Evolutionary conservation across 2,329 filamentous ascomycete species (phyloP).

Genomic region (Colletotrichum cereale): DNA sequence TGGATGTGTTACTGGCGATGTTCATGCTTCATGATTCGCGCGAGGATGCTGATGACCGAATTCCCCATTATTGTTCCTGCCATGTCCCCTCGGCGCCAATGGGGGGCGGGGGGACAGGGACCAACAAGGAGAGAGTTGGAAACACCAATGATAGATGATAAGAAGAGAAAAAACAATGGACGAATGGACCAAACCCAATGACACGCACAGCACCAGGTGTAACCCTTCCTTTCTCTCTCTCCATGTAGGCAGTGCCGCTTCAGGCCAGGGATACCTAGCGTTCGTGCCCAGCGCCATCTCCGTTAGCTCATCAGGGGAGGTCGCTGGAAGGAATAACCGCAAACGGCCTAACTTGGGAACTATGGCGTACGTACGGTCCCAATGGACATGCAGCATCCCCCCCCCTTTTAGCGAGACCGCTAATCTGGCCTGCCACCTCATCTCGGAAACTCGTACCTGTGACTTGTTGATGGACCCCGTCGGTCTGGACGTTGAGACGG

Average conservation of each 20-base stretch:
- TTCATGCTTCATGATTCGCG: constrained; percentile 33
- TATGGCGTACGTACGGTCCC: constrained; percentile 32
- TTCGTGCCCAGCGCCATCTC: constrained; percentile 25
- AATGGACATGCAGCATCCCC: constrained; percentile 20
- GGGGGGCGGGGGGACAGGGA: not conserved
- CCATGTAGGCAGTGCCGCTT: not conserved
- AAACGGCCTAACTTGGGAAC: constrained; percentile 24
- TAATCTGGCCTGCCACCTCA: constrained; percentile 32
- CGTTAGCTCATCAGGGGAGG: constrained; percentile 33
- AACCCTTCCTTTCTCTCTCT: not conserved
- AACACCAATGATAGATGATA: accelerated
- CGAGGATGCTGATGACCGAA: constrained; percentile 34
- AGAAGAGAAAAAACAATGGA: constrained; percentile 5
- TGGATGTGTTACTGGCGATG: constrained; percentile 10
- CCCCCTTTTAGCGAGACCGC: constrained; percentile 24
- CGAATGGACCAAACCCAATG: constrained; percentile 24
- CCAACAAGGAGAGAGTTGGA: not conserved
- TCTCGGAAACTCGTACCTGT: constrained; percentile 24
- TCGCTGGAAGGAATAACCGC: constrained; percentile 19
- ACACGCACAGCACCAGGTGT: not conserved
- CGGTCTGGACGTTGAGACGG: constrained; percentile 16
- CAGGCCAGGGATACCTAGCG: constrained; percentile 33
- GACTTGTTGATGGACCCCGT: constrained; percentile 19
- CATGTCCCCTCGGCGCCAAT: constrained; percentile 22
- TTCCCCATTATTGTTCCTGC: constrained; percentile 36